Evolutionary conservation across 441 rosid genomes (phyloP).

Genomic region (Jatropha podagrica): DNA sequence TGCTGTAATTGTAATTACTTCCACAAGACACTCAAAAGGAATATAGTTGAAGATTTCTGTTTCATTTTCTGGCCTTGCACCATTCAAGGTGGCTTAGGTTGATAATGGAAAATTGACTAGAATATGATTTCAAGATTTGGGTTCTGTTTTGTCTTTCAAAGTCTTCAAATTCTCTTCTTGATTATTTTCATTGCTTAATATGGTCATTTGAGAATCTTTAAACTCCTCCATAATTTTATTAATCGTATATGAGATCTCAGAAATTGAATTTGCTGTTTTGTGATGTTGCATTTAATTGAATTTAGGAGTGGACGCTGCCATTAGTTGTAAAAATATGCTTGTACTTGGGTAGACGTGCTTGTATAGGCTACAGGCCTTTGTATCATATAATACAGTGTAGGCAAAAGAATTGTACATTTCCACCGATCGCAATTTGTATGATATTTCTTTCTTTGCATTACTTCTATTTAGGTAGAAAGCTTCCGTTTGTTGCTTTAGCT

Average conservation of each 20-base stretch:
- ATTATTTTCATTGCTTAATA: not conserved
- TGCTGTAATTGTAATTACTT: conserved; percentile 12
- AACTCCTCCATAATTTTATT: not conserved
- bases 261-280: not conserved
- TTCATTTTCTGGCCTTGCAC: conserved; percentile 24
- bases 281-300: not conserved
- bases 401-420: too few species aligned
- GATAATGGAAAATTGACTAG: conserved; percentile 4
- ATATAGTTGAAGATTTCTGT: conserved; percentile 11
- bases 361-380: too few species aligned
- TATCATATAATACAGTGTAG: too few species aligned
- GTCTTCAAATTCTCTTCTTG: not conserved
- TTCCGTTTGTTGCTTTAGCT: not conserved
- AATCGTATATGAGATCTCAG: not conserved
- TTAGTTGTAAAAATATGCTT: not conserved
- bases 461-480: not conserved
- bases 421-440: not conserved
- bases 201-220: not conserved
- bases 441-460: not conserved
- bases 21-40: not conserved
- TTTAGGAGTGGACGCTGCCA: not conserved
- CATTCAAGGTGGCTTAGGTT: conserved; percentile 9
- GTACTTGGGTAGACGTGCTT: not conserved
- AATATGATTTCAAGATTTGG: conserved; percentile 4
- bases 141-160: not conserved